Evolutionary conservation across 2,329 filamentous ascomycete genomes (phyloP), one percentile per base, ranked within the genome.

Genomic region (Samsoniella hepiali): DNA sequence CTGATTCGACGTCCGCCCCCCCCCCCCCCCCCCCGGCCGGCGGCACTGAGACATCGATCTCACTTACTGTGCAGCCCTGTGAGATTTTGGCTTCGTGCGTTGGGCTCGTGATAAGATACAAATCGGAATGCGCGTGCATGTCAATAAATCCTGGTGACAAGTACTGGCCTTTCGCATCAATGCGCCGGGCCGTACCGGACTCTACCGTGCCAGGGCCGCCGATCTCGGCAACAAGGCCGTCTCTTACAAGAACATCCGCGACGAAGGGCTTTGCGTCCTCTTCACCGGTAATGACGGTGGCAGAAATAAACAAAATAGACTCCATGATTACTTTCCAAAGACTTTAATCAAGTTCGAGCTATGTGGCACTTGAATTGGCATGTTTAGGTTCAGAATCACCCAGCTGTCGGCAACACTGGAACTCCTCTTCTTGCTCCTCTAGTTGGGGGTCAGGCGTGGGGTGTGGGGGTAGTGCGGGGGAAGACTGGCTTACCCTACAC

Each of bases 101-200:
- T 10, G 68, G 68, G 50, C 63, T 63, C 13, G 67, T 67, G 32
- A 70, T 66, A 10, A 70, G 68, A 29, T 70, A 70, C 27, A 70
- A 63, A 29, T 70, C 68, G 11, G 68, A 70, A 53, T 70, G 68
- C 2, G 68, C 68, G 57, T 70, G 68, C 68, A 70, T 70, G 34
- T 70, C 68, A 42, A 70, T 70, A n/a, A 70, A 70, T 2, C 68
- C 68, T 8, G 68, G 68, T 27, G 68, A 70, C 7, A 70, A 63
- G 11, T 62, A 58, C 10, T 58, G 58, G 5, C 68, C 68, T 42
- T 63, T 66, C 47, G 64, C 67, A 7, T 69, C 65, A 42, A 70
- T 65, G 6, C 45, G 55, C 27, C 68, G 64, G 17, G 66, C 59
- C 8, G 59, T 58, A 13, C 59, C 29, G 22, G 34, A 56, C 40